phyloP scores from a whole-genome alignment of 176 grass and related monocot genomes.

The Phyllostachys edulis region DNA sequence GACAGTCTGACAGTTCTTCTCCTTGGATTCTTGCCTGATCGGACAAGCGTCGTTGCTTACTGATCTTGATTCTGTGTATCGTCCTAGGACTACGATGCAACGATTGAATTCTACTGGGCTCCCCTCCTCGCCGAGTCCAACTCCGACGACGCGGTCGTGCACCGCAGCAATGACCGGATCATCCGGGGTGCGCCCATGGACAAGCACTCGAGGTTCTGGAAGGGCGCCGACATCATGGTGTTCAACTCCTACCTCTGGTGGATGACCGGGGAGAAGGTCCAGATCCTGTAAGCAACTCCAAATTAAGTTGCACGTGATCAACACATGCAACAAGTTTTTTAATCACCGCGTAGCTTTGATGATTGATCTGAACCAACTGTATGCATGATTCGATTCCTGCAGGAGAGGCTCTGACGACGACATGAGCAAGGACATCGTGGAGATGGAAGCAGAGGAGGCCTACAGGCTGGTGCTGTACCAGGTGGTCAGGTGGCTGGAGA shows the following conservation, averaged over 20 bases:
- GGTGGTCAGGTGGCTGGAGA: conserved; percentile 53
- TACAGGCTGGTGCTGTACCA: conserved; percentile 52
- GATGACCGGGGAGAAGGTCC: conserved; percentile 42
- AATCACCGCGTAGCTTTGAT: neutral
- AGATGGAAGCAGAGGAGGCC: conserved; percentile 47
- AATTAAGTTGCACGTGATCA: neutral
- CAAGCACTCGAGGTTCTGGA: conserved; percentile 50
- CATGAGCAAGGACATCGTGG: conserved; percentile 55
- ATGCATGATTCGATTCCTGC: neutral
- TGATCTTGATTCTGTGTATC: neutral
- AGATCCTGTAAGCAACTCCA: conserved; percentile 47
- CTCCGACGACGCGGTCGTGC: conserved; percentile 46
- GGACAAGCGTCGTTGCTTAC: neutral
- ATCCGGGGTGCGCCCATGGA: conserved; percentile 59
- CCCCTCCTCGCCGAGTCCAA: conserved; percentile 65
- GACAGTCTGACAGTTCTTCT: neutral
- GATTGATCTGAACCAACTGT: neutral
- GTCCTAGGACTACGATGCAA: conserved; percentile 53
- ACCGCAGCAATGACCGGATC: conserved; percentile 38
- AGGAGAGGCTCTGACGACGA: conserved; percentile 55
- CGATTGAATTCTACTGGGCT: conserved; percentile 76
- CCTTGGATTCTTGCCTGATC: neutral
- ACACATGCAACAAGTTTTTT: neutral
- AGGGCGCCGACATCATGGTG: conserved; percentile 60
- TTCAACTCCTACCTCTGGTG: conserved; percentile 82